phyloP scores from a whole-genome alignment of 1,284 basidiomycete species.

The Cutaneotrichosporon spelunceum region DNA sequence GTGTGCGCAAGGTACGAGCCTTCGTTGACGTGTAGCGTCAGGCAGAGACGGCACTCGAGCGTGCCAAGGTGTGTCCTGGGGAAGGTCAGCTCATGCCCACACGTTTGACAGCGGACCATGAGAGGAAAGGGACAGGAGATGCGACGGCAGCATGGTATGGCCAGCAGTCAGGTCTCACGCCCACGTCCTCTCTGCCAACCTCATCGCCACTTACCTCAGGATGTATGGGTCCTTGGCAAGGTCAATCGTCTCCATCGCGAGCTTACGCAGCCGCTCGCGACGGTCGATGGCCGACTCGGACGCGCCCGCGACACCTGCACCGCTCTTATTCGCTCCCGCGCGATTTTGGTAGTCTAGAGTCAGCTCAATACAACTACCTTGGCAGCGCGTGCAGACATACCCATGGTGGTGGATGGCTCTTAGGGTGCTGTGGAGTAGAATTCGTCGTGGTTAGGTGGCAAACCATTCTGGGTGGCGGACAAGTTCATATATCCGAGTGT shows the following conservation, averaged over 20 bases:
- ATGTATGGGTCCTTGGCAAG: conserved; percentile 99
- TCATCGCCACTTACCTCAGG: conserved; percentile 56
- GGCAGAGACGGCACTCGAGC: conserved; percentile 94
- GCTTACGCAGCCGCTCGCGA: conserved; percentile 87
- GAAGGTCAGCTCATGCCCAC: background rate
- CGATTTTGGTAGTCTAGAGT: conserved; percentile 63
- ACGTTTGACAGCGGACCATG: background rate
- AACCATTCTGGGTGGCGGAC: background rate
- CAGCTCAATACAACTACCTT: background rate
- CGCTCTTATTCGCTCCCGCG: conserved; percentile 92
- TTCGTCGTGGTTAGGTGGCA: conserved; percentile 13
- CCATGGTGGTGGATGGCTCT: conserved; percentile 19
- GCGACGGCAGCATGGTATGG: background rate
- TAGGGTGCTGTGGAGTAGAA: background rate
- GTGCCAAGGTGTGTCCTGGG: conserved; percentile 86
- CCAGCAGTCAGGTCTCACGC: background rate
- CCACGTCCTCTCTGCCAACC: background rate
- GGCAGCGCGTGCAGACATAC: conserved; percentile 11
- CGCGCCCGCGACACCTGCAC: conserved; percentile 73
- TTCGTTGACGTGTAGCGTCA: conserved; percentile 98
- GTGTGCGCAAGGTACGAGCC: conserved; percentile 99
- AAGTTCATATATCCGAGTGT: conserved; percentile 14
- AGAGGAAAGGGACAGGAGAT: background rate
- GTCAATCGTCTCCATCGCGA: conserved; percentile 94
- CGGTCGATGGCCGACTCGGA: conserved; percentile 89